Conservation (phyloP, 257 asterid species). For the Forsythia viridissima region DNA sequence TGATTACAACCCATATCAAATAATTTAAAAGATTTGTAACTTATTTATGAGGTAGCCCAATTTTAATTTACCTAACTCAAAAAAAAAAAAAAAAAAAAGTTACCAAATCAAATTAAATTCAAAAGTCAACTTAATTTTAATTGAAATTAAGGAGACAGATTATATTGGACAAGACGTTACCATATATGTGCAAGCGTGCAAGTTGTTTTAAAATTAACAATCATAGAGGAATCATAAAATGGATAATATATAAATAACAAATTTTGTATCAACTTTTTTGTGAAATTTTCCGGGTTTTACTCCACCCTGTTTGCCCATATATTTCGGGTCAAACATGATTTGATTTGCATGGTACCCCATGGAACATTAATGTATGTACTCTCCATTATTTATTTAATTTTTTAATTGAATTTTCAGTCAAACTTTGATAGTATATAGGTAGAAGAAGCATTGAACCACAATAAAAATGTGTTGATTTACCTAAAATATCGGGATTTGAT, state of each 20-base stretch:
- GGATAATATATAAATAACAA: conserved; percentile 11
- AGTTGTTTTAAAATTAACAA: conserved; percentile 11
- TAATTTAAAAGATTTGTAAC: too few species aligned
- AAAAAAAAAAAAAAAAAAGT: too few species aligned
- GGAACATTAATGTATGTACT: background rate
- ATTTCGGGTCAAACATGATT: conserved; percentile 2
- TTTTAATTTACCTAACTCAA: too few species aligned
- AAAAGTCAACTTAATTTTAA: background rate
- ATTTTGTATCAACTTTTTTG: conserved; percentile 28
- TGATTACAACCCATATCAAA: background rate
- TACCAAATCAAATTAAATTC: background rate
- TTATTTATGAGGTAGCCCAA: too few species aligned
- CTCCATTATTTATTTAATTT: background rate
- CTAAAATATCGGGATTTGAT: too few species aligned
- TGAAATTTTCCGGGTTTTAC: conserved; percentile 32
- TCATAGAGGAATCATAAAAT: conserved; percentile 20
- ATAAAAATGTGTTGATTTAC: too few species aligned
- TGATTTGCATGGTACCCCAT: background rate
- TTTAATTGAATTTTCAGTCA: background rate
- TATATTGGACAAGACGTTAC: background rate
- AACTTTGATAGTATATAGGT: background rate
- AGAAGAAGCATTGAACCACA: too few species aligned
- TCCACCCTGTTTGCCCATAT: conserved; percentile 28
- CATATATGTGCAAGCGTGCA: conserved; percentile 6
- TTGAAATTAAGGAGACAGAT: background rate